phyloP scores from a whole-genome alignment of 78 protist genomes.

The Dictyostelium citrinum region DNA sequence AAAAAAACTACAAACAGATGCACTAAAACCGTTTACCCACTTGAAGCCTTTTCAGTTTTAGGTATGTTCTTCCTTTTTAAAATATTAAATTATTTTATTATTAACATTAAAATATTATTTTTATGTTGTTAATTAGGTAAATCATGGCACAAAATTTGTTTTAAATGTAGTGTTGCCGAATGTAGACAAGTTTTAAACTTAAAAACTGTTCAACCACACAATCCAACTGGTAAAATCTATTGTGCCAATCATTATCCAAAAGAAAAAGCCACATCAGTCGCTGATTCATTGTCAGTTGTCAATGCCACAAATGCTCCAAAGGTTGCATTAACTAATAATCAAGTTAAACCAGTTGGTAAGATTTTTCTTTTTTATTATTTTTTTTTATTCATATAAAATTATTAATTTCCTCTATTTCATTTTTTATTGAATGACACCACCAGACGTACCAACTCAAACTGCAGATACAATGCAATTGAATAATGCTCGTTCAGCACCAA shows the following conservation, averaged over 20 bases:
- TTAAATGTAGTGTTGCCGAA: slow-evolving; percentile 20
- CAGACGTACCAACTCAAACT: slow-evolving; percentile 52
- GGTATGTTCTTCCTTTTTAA: not conserved
- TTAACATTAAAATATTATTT: no score
- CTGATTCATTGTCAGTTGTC: slow-evolving; percentile 65
- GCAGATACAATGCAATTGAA: slow-evolving; percentile 53
- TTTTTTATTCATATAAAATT: not conserved
- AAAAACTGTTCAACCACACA: slow-evolving; percentile 78
- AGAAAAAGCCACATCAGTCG: slow-evolving; percentile 48
- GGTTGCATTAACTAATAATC: slow-evolving; percentile 21
- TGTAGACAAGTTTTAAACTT: slow-evolving; percentile 74
- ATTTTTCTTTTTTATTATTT: not conserved
- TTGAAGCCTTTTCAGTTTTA: slow-evolving; percentile 26
- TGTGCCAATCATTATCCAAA: slow-evolving; percentile 78
- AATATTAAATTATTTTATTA: no score
- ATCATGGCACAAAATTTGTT: slow-evolving; percentile 74
- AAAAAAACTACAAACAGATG: not conserved
- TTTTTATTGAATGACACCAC: not conserved
- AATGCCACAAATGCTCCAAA: slow-evolving; percentile 65
- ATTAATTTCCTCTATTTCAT: not conserved
- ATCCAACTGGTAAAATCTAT: slow-evolving; percentile 52
- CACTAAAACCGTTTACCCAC: slow-evolving; percentile 33
- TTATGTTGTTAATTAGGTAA: slow-evolving; percentile 1
- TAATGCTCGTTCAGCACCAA: slow-evolving; percentile 12
- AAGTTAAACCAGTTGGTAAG: slow-evolving; percentile 27